Percentiles rank a stretch among this genome's conserved stretches.
phyloP scores from a whole-genome alignment of 2,329 filamentous ascomycete genomes.

The Xenosphaeropsis pyriputrescens region DNA sequence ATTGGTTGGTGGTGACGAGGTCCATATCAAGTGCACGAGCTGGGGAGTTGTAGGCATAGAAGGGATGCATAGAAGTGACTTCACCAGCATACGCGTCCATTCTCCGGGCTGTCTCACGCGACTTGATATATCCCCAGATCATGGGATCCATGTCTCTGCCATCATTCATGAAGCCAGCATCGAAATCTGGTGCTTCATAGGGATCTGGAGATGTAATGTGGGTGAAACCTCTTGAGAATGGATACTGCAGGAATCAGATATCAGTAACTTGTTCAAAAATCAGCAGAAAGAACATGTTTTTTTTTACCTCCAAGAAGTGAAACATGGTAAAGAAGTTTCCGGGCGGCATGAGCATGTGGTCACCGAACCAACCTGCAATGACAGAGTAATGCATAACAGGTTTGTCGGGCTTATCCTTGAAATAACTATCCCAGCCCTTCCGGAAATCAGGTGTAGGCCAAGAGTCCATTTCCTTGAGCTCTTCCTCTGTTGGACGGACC shows the following conservation, averaged over 20 bases:
- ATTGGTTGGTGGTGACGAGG: constrained; percentile 58
- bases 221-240: constrained; percentile 58
- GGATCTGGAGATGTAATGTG: constrained; percentile 59
- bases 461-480: constrained; percentile 51
- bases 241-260: constrained; percentile 37
- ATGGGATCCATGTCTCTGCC: constrained; percentile 73
- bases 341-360: constrained; percentile 49
- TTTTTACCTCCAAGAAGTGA: constrained; percentile 24
- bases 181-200: constrained; percentile 64
- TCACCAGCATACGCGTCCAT: constrained; percentile 71
- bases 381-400: constrained; percentile 77
- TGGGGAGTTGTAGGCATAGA: constrained; percentile 55
- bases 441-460: constrained; percentile 67
- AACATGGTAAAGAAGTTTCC: constrained; percentile 79
- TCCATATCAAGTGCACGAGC: constrained; percentile 61
- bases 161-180: constrained; percentile 76
- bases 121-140: constrained; percentile 78
- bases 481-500: constrained; percentile 52
- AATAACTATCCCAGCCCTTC: constrained; percentile 67
- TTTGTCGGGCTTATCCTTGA: constrained; percentile 74
- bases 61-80: constrained; percentile 53
- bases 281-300: too few species aligned
- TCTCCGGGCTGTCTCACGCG: constrained; percentile 58
- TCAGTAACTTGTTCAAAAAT: constrained; percentile 5
- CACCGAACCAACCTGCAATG: constrained; percentile 52